Evolutionary conservation across 805 yeast genomes (phyloP), one percentile per base, ranked within the genome.

Genomic region (Wickerhamiella cacticola): DNA sequence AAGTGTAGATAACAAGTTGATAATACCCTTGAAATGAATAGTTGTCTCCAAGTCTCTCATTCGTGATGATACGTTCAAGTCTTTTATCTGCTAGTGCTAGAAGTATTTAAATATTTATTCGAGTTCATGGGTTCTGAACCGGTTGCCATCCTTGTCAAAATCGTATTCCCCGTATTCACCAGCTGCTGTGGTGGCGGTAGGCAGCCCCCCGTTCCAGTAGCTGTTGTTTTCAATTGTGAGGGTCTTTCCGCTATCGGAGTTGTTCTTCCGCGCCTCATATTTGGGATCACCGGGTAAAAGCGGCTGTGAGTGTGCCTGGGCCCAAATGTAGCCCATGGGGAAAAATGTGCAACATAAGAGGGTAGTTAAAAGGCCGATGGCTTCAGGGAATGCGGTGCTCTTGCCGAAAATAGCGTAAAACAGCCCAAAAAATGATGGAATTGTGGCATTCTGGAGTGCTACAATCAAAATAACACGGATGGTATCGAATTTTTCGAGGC

Each of bases 381-480:
- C 40, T 12, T 43, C 46, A n/a, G 33, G 39, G 13, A 34, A 44
- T 31, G 23, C 15, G 5, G 8, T n/a, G 24, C 16, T 13, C 2
- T 18, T 5, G 12, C 21, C 39, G n/a, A 16, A 13, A n/a, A 35
- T 18, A 12, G 46, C 28, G n/a, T 23, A 26, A n/a, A 48, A 18
- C 5, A 48, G 26, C 1, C 43, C 31, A 28, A 48, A 89, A 56
- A 9, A 79, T 63, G 92, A 75, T 2, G 97, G 96, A 16, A 85
- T 66, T 8, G 87, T 62, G 72, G 88, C 74, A 0, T 95, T 79
- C 63, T 92, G 97, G 12, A 77, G 65, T 0, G 85, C 68, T 89
- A 84, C 84, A 48, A 88, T 80, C 50, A 85, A 65, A 40, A 92
- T 64, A 29, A 87, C 76, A 61, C 86, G 95, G 61, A 83, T 76